A percentile compares a stretch with the other conserved stretches of the same genome.
Evolutionary conservation across 2,329 filamentous ascomycete species (phyloP).

Genomic region (Penicillium griseofulvum): DNA sequence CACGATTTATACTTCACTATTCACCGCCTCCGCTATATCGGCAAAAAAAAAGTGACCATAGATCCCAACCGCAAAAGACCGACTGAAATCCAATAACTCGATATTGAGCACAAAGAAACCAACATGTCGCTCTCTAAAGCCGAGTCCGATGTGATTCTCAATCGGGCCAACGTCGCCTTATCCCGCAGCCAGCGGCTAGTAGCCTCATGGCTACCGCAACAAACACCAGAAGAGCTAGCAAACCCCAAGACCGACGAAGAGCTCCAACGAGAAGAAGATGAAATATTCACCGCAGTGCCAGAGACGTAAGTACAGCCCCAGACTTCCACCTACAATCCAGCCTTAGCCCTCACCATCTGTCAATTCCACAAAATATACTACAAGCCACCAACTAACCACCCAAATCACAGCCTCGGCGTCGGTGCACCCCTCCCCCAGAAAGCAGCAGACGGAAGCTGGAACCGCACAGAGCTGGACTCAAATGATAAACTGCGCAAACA

Average conservation of each 20-base stretch:
- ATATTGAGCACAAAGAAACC: background rate
- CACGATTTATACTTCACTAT: background rate
- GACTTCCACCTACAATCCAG: background rate
- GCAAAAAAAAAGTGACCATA: constrained; percentile 2
- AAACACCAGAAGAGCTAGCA: constrained; percentile 38
- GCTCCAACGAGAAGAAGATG: constrained; percentile 52
- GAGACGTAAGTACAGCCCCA: constrained; percentile 47
- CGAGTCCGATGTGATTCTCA: constrained; percentile 56
- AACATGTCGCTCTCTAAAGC: constrained; percentile 34
- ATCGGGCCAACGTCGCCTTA: constrained; percentile 53
- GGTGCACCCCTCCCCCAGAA: constrained; percentile 47
- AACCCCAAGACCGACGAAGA: constrained; percentile 45
- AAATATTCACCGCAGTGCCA: constrained; percentile 53
- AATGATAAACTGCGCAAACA: constrained; percentile 48
- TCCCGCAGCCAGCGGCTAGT: constrained; percentile 55
- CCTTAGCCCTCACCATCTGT: background rate
- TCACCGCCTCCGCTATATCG: background rate
- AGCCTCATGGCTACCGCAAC: constrained; percentile 56
- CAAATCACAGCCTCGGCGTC: constrained; percentile 44
- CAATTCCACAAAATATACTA: background rate
- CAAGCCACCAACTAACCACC: background rate
- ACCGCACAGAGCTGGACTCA: constrained; percentile 40
- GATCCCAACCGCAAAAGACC: constrained; percentile 10
- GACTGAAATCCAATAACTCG: background rate
- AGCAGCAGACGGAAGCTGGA: constrained; percentile 41